Evolutionary conservation across 306 rosid species (phyloP).

Genomic region (Lathyrus tuberosus): DNA sequence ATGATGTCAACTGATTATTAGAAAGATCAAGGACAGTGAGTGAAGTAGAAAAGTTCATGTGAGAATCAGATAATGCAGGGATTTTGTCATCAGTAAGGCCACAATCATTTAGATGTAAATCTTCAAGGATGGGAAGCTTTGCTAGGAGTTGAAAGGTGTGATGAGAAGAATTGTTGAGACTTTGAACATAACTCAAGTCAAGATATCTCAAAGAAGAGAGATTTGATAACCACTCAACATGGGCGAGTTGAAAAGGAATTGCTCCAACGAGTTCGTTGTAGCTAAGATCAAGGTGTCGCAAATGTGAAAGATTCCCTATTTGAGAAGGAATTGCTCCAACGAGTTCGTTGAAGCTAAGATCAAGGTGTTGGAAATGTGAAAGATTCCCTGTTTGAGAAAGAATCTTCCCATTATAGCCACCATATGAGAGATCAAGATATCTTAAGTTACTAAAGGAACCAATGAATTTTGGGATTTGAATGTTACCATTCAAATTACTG

Average conservation of each 20-base stretch:
- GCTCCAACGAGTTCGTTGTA: neutral
- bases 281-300: neutral
- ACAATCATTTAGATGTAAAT: neutral
- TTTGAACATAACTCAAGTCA: too few species aligned
- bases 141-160: too few species aligned
- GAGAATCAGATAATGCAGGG: neutral
- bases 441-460: constrained; percentile 7
- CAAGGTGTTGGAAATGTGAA: neutral
- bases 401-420: neutral
- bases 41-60: constrained; percentile 12
- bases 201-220: neutral
- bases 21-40: constrained; percentile 1
- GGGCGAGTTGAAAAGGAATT: constrained; percentile 13
- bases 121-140: neutral
- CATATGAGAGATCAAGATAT: constrained; percentile 1
- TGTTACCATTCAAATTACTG: neutral
- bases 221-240: too few species aligned
- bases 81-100: constrained; percentile 1
- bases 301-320: constrained; percentile 16
- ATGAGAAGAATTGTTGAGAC: too few species aligned
- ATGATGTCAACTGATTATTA: neutral
- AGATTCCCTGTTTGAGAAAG: constrained; percentile 10
- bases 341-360: neutral
- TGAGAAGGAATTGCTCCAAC: constrained; percentile 16
- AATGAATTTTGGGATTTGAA: neutral